Base-by-base conservation (phyloP, 257 asterid species). In the Cordia subcordata region DNA sequence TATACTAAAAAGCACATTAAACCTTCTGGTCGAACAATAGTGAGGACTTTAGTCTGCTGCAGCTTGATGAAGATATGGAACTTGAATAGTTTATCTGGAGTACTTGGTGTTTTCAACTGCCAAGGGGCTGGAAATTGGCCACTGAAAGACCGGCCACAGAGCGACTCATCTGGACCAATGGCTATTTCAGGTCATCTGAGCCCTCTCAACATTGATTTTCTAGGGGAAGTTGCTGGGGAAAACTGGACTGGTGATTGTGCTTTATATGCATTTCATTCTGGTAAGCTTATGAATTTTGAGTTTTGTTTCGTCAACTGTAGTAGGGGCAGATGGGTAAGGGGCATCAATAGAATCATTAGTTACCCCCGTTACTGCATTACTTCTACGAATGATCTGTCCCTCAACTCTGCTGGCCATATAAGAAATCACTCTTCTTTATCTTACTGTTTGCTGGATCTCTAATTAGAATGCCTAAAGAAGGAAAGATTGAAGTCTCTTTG, bases 31-130 rank as follows among this genome's bases (percentile, higher is more conserved):
- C 0, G 8, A 38, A 35, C 9, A 18, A 12, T n/a, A 13, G 20
- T n/a, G 8, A 20, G 12, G 5, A 32, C 45, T 23, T 9, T 42
- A 42, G 12, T 3, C 10, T 40, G 61, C 60, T 62, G 50, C 79
- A 79, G 91, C 83, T 68, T 84, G 66, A 70, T 87, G 64, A 86
- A 86, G 79, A 84, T 84, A 32, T 86, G 95, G 90, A 86, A 84
- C 77, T 60, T 84, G 78, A 86, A 86, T 55, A 80, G 82, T 59
- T 40, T 74, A 44, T 67, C 84, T 1, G 90, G 94, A 27, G 76
- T 84, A 1, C 54, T 84, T 0, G 94, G 90, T 12, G 83, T 73
- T 68, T 84, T 84, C 71, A 84, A 86, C 80, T 86, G 88, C 77
- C 94, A 84, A 78, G 95, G 88, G 5, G 80, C 84, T 0, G 95